Base-by-base conservation (phyloP, 2,329 filamentous ascomycete species). In the Aureobasidium sp. region DNA sequence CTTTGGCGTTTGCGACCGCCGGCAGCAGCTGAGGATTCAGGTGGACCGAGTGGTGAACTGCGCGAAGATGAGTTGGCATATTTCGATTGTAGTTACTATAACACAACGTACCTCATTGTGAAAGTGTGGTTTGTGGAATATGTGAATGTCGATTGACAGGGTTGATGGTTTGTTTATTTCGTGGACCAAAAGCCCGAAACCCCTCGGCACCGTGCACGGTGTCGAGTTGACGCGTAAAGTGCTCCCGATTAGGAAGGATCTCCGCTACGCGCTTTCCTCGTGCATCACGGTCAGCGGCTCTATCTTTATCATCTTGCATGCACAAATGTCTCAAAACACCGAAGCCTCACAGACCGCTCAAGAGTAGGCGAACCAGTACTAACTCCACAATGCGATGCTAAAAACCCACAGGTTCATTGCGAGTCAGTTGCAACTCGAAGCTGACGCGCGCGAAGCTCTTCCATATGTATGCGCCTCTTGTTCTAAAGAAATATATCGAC, bases 381-480 rank as follows among this genome's bases (percentile, higher is more conserved):
- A n/a, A n/a, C n/a, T n/a, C 21, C 21, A 21, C 21, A 21, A 21
- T 1, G 21, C 21, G 1, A 21, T 21, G 21, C 21, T 21, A 1
- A 21, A 1, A 21, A 21, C 1, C 1, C 21, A 1, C 21, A 21
- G 21, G 73, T 97, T 95, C 73, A 91, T 99, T 67, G 86, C 90
- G 68, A 86, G 86, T 60, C 94, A 99, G 73, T 86, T 97, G 71
- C 86, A 88, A 67, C 86, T 99, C 59, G 94, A 99, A 76, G 90
- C 90, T 21, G 94, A 99, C 77, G 94, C 94, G 50, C 91, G 92
- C 68, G 93, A 99, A 79, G 90, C 90, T 64, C 83, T 99, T 8
- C 94, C 94, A 66, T 99, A 96, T 73, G 21, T 21, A 21, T 21
- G 21, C 21, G 21, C 21, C 21, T 21, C 21, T 21, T 1, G 21